Evolutionary conservation across 2,329 filamentous ascomycete species (phyloP).

Genomic region (Pseudogymnoascus sp.): DNA sequence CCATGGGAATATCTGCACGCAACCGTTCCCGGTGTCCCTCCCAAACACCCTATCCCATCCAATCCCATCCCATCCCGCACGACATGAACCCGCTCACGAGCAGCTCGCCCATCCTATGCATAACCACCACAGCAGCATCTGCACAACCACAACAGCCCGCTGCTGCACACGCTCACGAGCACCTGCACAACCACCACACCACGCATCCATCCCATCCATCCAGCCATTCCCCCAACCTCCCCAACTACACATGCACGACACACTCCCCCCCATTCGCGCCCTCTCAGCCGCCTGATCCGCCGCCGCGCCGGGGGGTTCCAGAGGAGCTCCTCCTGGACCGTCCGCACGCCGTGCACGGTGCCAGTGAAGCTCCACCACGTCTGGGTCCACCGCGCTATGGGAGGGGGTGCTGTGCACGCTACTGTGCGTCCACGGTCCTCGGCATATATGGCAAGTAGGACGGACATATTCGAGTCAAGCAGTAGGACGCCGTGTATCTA

Average conservation of each 20-base stretch:
- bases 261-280: not conserved
- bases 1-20: not conserved
- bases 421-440: not conserved
- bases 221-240: not conserved
- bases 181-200: not conserved
- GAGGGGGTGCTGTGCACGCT: not conserved
- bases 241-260: not conserved
- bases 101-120: not conserved
- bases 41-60: not conserved
- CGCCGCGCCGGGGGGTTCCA: not conserved
- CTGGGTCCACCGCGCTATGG: not conserved
- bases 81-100: not conserved
- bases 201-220: not conserved
- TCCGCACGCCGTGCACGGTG: not conserved
- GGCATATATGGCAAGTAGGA: not conserved
- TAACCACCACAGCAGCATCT: no score
- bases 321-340: not conserved
- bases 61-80: not conserved
- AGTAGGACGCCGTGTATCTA: not conserved
- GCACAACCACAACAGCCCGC: no score
- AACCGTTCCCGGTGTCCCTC: not conserved
- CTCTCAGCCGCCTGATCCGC: not conserved
- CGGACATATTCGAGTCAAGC: not conserved
- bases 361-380: not conserved
- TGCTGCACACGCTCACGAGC: no score